Evolutionary conservation across 1,284 basidiomycete species (phyloP), one percentile per base, ranked within the genome.

Genomic region (Melanopsichium pennsylvanicum): DNA sequence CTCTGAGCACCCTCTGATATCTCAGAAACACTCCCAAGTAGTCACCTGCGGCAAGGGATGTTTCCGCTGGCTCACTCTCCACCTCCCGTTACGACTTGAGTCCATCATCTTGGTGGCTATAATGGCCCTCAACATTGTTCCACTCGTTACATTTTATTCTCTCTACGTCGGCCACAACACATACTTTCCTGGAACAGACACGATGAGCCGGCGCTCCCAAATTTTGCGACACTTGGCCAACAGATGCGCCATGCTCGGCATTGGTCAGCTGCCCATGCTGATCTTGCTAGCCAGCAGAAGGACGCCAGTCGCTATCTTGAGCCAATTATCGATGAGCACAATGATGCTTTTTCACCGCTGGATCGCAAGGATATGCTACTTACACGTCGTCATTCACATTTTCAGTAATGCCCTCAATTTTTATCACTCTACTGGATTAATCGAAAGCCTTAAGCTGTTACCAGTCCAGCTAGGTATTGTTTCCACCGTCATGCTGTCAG

Each of bases 281-380:
- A 61, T 81, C 33, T 43, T 81, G 13, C 63, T 80, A n/a, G 72
- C 76, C 0, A 74, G 73, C 9, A 67, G 81, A 11, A 74, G 80
- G 60, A 77, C 72, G 22, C 68, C 77, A 26, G 33, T 81, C 2
- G 48, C 69, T 2, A 61, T 70, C 44, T 21, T 81, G 21, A 75
- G 70, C 3, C 72, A 77, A 15, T 48, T 75, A 26, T 29, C 52
- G 21, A 79, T 77, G 58, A 60, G 72, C 18, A 75, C 72, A 9
- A 47, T 74, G 43, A 76, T 81, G 54, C 56, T 81, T 7, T 74
- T 75, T 25, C 81, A 82, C 38, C 75, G 80, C 8, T 80, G 77
- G 76, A 60, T 82, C 16, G 78, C 76, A 7, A 38, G 79, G 2
- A 43, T 73, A 5, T 70, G 70, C 41, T 71, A 63, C 33, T 9